phyloP scores from a whole-genome alignment of 352 stramenopile species.

The Thalassiosira allenii region DNA sequence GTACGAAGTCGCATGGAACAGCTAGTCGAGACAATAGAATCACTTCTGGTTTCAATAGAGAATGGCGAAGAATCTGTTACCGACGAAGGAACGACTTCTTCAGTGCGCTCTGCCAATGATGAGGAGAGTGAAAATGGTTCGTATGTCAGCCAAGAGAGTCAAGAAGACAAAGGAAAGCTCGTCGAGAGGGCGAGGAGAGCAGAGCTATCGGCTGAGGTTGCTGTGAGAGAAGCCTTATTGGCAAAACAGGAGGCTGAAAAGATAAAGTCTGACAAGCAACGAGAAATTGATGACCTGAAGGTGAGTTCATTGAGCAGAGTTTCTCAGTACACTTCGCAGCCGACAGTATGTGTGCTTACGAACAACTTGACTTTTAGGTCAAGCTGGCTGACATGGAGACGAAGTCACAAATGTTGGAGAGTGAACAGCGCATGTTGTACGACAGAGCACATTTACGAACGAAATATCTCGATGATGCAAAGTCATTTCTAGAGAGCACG shows the following conservation, averaged over 20 bases:
- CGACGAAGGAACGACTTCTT: constrained; percentile 34
- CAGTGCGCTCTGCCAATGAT: constrained; percentile 24
- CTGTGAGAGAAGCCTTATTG: constrained; percentile 74
- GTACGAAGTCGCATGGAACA: constrained; percentile 78
- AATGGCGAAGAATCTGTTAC: constrained; percentile 59
- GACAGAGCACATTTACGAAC: too few relatives aligned
- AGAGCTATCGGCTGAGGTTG: constrained; percentile 80
- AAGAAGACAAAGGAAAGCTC: constrained; percentile 60
- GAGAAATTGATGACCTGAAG: constrained; percentile 74
- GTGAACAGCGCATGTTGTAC: constrained; percentile 41
- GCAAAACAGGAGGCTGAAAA: constrained; percentile 68
- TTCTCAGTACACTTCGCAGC: not conserved
- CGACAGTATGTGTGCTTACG: not conserved
- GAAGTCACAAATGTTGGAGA: constrained; percentile 52
- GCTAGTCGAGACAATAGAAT: constrained; percentile 81
- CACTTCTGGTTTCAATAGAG: constrained; percentile 77
- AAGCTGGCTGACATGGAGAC: constrained; percentile 78
- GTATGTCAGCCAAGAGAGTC: constrained; percentile 28
- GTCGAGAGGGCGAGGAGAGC: constrained; percentile 52
- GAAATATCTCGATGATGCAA: too few relatives aligned
- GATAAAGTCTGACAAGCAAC: constrained; percentile 73
- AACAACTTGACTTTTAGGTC: constrained; percentile 29
- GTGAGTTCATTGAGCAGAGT: constrained; percentile 41
- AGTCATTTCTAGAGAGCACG: constrained; percentile 60
- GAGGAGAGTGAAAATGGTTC: constrained; percentile 17